Conservation (phyloP, 1,284 basidiomycete species). For the Apiotrichum domesticum region DNA sequence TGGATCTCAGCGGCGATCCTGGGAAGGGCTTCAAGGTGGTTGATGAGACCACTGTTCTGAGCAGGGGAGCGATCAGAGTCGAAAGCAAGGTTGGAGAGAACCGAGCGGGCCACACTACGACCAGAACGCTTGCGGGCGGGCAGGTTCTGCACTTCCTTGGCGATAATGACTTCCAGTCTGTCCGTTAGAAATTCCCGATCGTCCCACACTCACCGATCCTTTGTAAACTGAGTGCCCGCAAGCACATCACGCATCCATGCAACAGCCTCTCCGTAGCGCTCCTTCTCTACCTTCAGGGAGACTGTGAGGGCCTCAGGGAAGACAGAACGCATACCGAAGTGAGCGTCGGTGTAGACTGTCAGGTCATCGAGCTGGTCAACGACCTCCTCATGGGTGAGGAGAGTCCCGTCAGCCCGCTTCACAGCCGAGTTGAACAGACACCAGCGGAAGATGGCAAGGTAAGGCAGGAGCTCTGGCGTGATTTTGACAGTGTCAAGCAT, state of each 20-base stretch:
- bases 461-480: slow-evolving; percentile 68
- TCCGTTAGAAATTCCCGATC: not conserved
- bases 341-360: slow-evolving; percentile 78
- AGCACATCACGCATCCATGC: slow-evolving; percentile 85
- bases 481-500: slow-evolving; percentile 69
- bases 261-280: slow-evolving; percentile 73
- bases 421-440: slow-evolving; percentile 89
- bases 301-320: slow-evolving; percentile 74
- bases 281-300: slow-evolving; percentile 74
- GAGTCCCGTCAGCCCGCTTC: slow-evolving; percentile 62
- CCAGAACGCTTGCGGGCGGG: slow-evolving; percentile 92
- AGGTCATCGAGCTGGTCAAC: slow-evolving; percentile 78
- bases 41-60: slow-evolving; percentile 64
- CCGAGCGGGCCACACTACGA: slow-evolving; percentile 66
- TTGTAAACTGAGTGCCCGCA: slow-evolving; percentile 73
- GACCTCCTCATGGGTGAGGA: slow-evolving; percentile 79
- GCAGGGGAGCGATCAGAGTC: slow-evolving; percentile 65
- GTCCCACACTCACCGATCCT: slow-evolving; percentile 55
- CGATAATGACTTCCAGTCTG: slow-evolving; percentile 67
- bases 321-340: slow-evolving; percentile 61
- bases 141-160: slow-evolving; percentile 86
- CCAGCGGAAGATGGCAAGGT: slow-evolving; percentile 74
- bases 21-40: slow-evolving; percentile 74
- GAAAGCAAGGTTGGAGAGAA: slow-evolving; percentile 65
- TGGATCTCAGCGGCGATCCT: slow-evolving; percentile 67